phyloP scores from a whole-genome alignment of 73 alveolate species.

The Uronychia setigera region DNA sequence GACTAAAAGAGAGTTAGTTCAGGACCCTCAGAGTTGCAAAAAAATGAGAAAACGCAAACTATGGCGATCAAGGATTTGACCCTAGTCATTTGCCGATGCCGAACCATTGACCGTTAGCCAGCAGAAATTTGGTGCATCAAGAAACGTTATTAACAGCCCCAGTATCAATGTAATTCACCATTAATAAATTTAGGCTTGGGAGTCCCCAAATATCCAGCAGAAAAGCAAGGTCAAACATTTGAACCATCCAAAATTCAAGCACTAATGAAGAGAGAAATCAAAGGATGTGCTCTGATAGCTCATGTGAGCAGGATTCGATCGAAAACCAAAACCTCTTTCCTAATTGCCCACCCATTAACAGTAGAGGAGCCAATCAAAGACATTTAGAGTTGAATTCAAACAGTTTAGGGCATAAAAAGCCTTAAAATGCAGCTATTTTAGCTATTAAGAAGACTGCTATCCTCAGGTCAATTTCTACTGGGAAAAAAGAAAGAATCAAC shows the following conservation, averaged over 20 bases:
- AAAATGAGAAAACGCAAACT: not conserved
- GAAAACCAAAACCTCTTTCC: too few species aligned
- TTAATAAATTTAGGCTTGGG: not conserved
- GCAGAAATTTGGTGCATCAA: not conserved
- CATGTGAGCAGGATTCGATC: too few species aligned
- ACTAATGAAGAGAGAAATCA: not conserved
- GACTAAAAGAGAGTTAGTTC: not conserved
- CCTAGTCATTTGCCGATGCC: not conserved
- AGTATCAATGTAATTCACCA: not conserved
- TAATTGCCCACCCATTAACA: not conserved
- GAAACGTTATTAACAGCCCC: not conserved
- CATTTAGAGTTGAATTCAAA: too few species aligned
- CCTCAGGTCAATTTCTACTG: not conserved
- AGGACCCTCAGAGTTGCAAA: not conserved
- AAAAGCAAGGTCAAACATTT: not conserved
- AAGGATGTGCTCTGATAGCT: too few species aligned
- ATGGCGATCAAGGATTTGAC: not conserved
- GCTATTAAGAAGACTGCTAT: not conserved
- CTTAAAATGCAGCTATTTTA: not conserved
- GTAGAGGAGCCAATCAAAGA: too few species aligned
- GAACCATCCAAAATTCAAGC: too few species aligned
- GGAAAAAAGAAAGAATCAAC: too few species aligned
- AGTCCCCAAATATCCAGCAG: not conserved
- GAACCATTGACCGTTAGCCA: not conserved
- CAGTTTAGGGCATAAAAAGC: not conserved